Evolutionary conservation across 495 filamentous ascomycete species (phyloP).

Genomic region (Hypoxylon lenormandii): DNA sequence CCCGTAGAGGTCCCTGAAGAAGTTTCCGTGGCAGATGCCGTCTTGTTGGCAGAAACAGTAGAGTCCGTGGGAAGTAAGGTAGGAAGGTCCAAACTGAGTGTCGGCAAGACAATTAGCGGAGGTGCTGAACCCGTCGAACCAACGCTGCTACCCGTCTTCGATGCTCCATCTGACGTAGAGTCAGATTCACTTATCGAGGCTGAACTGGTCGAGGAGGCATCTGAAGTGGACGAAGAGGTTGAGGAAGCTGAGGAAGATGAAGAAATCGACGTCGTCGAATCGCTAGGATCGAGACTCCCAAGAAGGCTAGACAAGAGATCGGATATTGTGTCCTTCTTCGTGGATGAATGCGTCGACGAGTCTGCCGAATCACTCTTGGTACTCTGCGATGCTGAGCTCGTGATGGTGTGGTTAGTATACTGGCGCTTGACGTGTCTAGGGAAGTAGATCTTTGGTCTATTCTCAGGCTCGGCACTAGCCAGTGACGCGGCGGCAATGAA

Average conservation of each 20-base stretch:
- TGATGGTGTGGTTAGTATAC: constrained; percentile 63
- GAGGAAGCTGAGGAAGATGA: constrained; percentile 17
- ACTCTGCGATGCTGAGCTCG: constrained; percentile 48
- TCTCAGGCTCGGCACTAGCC: constrained; percentile 57
- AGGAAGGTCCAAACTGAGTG: constrained; percentile 34
- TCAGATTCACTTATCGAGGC: constrained; percentile 12
- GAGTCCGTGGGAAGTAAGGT: constrained; percentile 22
- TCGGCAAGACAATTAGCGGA: constrained; percentile 42
- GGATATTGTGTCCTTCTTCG: constrained; percentile 52
- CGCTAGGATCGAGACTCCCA: constrained; percentile 15
- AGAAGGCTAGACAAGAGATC: constrained; percentile 47
- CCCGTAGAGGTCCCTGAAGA: neutral
- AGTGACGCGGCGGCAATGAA: constrained; percentile 65
- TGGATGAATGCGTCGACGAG: constrained; percentile 38
- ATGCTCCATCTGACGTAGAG: constrained; percentile 22
- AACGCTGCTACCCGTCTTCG: constrained; percentile 20
- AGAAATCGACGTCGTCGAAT: constrained; percentile 29
- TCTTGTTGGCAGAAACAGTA: constrained; percentile 29
- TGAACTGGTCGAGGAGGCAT: constrained; percentile 16
- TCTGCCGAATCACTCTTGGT: constrained; percentile 33
- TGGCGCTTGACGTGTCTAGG: constrained; percentile 70
- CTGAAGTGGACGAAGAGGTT: neutral
- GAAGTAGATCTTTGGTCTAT: constrained; percentile 68
- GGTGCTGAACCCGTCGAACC: constrained; percentile 28
- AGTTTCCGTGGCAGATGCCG: constrained; percentile 32